Conservation (phyloP, 148 eudicot genomes). For the Cornus kousa region DNA sequence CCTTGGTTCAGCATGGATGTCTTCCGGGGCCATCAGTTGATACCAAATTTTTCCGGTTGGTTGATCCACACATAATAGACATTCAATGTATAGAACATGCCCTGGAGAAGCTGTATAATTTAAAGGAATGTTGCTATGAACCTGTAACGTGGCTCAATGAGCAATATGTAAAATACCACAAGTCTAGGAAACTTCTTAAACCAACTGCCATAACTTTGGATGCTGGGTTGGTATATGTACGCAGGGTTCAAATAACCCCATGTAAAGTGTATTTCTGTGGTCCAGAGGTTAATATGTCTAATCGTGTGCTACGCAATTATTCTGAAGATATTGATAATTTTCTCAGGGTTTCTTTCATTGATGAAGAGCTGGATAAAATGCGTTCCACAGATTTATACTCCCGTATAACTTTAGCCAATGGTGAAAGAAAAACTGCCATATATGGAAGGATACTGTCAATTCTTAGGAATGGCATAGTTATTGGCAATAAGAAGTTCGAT, state of each 20-base stretch:
- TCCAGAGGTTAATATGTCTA: constrained; percentile 85
- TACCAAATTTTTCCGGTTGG: constrained; percentile 50
- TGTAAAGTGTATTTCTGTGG: constrained; percentile 75
- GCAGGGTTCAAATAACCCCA: constrained; percentile 77
- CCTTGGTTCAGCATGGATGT: constrained; percentile 75
- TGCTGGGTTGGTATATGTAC: constrained; percentile 67
- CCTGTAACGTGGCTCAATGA: constrained; percentile 62
- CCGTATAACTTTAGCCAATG: constrained; percentile 30
- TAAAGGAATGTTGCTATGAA: constrained; percentile 81
- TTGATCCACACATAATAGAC: constrained; percentile 49
- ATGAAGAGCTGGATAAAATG: constrained; percentile 70
- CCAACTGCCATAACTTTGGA: constrained; percentile 53
- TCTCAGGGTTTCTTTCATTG: constrained; percentile 83
- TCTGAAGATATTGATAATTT: constrained; percentile 62
- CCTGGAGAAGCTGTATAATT: constrained; percentile 51
- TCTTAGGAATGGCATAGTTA: constrained; percentile 56
- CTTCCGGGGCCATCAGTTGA: constrained; percentile 68
- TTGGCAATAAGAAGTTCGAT: constrained; percentile 73
- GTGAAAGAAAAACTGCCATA: constrained; percentile 41
- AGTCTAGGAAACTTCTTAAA: constrained; percentile 34
- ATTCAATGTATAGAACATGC: constrained; percentile 48
- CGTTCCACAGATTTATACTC: constrained; percentile 66
- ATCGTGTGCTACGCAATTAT: constrained; percentile 67
- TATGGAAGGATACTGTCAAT: constrained; percentile 55
- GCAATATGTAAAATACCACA: constrained; percentile 36